phyloP scores from a whole-genome alignment of 176 grass and related monocot genomes.

The Eleusine coracana region DNA sequence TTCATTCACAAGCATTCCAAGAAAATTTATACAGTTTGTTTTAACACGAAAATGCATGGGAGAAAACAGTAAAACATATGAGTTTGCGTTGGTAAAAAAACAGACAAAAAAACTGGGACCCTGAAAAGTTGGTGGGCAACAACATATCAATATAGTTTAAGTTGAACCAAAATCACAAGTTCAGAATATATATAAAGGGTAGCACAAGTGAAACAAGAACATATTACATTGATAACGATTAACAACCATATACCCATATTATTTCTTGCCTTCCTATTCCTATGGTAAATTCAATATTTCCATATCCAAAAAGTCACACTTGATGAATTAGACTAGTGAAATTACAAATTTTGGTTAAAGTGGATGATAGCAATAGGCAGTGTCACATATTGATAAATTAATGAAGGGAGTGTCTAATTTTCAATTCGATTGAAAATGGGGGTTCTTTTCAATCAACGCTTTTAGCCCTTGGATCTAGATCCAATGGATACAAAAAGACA shows the following conservation, averaged over 20 bases:
- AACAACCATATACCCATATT: not conserved
- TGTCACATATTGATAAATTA: conserved; percentile 9
- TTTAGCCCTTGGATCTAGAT: too few relatives aligned
- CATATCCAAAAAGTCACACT: not conserved
- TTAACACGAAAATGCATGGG: not conserved
- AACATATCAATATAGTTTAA: conserved; percentile 6
- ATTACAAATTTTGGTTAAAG: not conserved
- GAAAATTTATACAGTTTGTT: not conserved
- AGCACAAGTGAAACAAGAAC: conserved; percentile 14
- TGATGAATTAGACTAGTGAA: not conserved
- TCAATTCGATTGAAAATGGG: too few relatives aligned
- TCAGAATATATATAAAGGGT: not conserved
- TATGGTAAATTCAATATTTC: not conserved
- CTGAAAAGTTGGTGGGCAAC: not conserved
- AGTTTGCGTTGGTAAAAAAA: conserved; percentile 5
- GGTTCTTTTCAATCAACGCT: too few relatives aligned
- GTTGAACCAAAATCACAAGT: not conserved
- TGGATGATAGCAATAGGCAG: not conserved
- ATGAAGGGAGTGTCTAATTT: too few relatives aligned
- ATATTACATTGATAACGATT: too few relatives aligned
- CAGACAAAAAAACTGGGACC: not conserved
- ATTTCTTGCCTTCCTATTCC: not conserved
- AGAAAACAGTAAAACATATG: not conserved
- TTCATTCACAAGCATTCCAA: not conserved
- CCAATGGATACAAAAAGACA: too few relatives aligned